Evolutionary conservation across 495 filamentous ascomycete species (phyloP).

Genomic region (Tuber brumale): DNA sequence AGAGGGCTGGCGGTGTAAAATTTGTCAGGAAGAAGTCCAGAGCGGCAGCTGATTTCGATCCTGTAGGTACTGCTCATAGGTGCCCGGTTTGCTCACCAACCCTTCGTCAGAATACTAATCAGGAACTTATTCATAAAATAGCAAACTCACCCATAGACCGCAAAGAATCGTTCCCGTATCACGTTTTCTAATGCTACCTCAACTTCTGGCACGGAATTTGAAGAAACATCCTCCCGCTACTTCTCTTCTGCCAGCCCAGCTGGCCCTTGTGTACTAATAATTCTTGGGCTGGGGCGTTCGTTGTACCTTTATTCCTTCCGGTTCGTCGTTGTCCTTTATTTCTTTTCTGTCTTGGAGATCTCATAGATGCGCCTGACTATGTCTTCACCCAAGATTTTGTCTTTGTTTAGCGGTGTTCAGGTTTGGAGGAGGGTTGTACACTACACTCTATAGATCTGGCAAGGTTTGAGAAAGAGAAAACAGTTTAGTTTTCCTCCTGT

Average conservation of each 20-base stretch:
- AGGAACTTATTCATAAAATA: background rate
- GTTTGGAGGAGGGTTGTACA: background rate
- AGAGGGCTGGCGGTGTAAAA: slow-evolving; percentile 24
- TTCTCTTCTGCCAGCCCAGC: background rate
- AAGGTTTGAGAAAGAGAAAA: background rate
- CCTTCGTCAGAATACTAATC: background rate
- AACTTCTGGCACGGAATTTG: background rate
- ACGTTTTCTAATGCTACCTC: background rate
- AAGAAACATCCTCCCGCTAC: background rate
- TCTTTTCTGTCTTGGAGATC: background rate
- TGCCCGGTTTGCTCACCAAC: background rate
- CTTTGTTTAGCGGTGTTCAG: background rate
- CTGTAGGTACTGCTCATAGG: background rate
- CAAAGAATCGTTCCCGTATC: background rate
- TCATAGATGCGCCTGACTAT: background rate
- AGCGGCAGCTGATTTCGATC: background rate
- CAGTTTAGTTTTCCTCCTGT: background rate
- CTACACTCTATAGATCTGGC: background rate
- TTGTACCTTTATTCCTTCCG: background rate
- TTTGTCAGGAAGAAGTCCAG: background rate
- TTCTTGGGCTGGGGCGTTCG: background rate
- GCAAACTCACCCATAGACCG: background rate
- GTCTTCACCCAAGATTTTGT: background rate
- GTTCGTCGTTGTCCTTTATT: slow-evolving; percentile 1
- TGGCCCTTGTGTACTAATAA: background rate